Conservation (phyloP, 2,329 filamentous ascomycete genomes). For the Cyphellophora europaea region DNA sequence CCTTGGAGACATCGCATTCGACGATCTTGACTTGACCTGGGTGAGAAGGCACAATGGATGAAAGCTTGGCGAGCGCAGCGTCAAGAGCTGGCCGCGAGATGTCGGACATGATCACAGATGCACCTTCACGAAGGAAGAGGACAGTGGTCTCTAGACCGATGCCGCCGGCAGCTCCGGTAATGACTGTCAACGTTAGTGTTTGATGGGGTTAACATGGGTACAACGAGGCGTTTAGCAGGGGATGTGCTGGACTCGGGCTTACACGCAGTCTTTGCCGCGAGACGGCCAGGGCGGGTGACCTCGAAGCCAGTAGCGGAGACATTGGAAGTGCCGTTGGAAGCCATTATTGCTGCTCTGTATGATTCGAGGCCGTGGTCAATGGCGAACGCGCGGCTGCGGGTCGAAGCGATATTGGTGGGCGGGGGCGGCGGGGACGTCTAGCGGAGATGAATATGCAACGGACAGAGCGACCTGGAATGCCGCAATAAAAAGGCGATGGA, state of each 20-base stretch:
- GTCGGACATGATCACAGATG: slow-evolving; percentile 75
- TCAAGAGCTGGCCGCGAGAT: slow-evolving; percentile 71
- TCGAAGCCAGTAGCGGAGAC: slow-evolving; percentile 39
- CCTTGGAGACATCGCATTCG: slow-evolving; percentile 79
- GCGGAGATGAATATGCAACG: too few species aligned
- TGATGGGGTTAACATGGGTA: too few species aligned
- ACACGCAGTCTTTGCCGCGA: slow-evolving; percentile 61
- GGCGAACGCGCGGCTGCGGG: too few species aligned
- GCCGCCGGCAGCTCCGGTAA: slow-evolving; percentile 47
- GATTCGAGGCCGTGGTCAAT: too few species aligned
- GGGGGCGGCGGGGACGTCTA: too few species aligned
- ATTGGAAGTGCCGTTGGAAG: not conserved
- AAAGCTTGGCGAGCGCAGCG: slow-evolving; percentile 65
- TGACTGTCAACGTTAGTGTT: slow-evolving; percentile 33
- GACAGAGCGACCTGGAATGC: too few species aligned
- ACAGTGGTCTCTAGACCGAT: slow-evolving; percentile 90
- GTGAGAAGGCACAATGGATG: slow-evolving; percentile 57
- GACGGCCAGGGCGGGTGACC: slow-evolving; percentile 29
- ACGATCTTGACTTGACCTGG: slow-evolving; percentile 35
- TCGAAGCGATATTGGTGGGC: too few species aligned
- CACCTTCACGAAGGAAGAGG: slow-evolving; percentile 82
- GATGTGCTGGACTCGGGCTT: too few species aligned
- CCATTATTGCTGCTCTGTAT: too few species aligned
- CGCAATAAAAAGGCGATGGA: too few species aligned
- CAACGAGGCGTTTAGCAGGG: too few species aligned